Evolutionary conservation across 306 rosid species (phyloP), one percentile per base, ranked within the genome.

Genomic region (Casuarina cunninghamiana): DNA sequence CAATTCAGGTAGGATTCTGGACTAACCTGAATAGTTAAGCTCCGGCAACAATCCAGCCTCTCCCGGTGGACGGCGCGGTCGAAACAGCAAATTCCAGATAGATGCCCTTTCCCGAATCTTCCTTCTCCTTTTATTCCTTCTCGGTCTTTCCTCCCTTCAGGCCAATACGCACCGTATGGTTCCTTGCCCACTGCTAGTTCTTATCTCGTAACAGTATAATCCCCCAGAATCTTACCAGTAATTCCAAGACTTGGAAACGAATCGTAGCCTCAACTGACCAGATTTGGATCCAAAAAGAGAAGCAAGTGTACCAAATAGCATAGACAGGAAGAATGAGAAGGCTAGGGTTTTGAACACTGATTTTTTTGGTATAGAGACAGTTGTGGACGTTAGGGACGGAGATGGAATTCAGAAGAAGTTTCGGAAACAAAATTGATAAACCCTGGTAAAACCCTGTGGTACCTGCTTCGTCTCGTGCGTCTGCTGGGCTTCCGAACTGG

Each of bases 391-490:
- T 17, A 71, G 62, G 45, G 73, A 75, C 42, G 73, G 26, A 70
- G 77, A 81, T 84, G 84, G 82, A 76, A 76, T 62, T 65, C 50
- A 19, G 12, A 55, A 50, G n/a, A 53, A 74, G 65, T 66, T 54
- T 43, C 32, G 32, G 1, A 65, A 69, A 42, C 21, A 51, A n/a
- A 78, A 73, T 39, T 42, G 43, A 71, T 66, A 55, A 76, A 83
- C 82, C 80, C 82, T 85, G 53, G 72, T 46, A 76, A 74, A 82
- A 79, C 86, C 77, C 67, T 21, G 2, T 15, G 2, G 12, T 66
- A 42, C 49, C 41, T 32, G 49, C 71, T 16, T 13, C 48, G 26
- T 1, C 49, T 9, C 41, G 42, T 1, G 5, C 17, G 4, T 2
- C 12, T 37, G n/a, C 21, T 7, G 13, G 63, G 38, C 38, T 9